Conservation (phyloP, 768 basidiomycete genomes). For the Chlorophyllum brunneum region DNA sequence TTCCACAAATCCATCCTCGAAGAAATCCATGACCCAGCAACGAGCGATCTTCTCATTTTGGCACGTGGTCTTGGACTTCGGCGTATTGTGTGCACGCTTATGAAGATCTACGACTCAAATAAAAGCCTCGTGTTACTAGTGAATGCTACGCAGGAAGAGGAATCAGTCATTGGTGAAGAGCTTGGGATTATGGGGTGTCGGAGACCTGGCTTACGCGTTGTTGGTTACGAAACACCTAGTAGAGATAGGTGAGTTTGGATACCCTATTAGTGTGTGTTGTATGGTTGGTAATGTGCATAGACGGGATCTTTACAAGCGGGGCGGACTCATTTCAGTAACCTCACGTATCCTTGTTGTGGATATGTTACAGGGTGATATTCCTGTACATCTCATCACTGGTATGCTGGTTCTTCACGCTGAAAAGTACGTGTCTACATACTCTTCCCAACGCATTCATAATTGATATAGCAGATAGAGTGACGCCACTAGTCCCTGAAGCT, state of each 20-base stretch:
- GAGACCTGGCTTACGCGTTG: conserved; percentile 76
- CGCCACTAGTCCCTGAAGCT: conserved; percentile 79
- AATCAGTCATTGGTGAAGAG: conserved; percentile 88
- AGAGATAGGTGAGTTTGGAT: conserved; percentile 66
- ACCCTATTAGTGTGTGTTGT: neutral
- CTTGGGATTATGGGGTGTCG: conserved; percentile 89
- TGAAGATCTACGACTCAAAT: conserved; percentile 90
- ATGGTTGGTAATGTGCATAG: conserved; percentile 33
- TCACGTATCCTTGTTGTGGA: conserved; percentile 94
- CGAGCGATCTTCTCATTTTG: conserved; percentile 70
- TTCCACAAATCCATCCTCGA: conserved; percentile 69
- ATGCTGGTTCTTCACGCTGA: conserved; percentile 90
- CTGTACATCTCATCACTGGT: conserved; percentile 83
- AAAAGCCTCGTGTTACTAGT: conserved; percentile 82
- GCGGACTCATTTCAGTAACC: conserved; percentile 89
- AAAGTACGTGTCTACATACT: conserved; percentile 42
- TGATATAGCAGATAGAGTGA: conserved; percentile 53
- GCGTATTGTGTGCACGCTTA: conserved; percentile 75
- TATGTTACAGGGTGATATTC: conserved; percentile 84
- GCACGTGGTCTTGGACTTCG: conserved; percentile 91
- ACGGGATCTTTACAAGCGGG: conserved; percentile 80
- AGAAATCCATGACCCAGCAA: conserved; percentile 69
- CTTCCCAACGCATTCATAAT: neutral
- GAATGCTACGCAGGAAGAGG: conserved; percentile 82
- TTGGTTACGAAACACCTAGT: conserved; percentile 75